Base-by-base conservation (phyloP, 2,329 filamentous ascomycete species). In the Cadophora sp. region DNA sequence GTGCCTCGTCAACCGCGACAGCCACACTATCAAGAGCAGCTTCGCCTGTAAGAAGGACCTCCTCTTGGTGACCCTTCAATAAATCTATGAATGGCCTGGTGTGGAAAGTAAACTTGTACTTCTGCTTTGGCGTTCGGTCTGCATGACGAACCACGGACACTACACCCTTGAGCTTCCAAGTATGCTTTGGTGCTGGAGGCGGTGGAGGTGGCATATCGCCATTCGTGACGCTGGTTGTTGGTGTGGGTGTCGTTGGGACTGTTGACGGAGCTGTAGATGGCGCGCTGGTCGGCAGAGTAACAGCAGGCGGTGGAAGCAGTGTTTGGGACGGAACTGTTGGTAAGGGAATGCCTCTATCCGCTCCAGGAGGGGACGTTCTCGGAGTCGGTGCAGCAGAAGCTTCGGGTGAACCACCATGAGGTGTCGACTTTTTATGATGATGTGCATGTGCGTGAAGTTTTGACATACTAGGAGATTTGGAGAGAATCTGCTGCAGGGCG, bases 61-160 rank as follows among this genome's bases (percentile, higher is more conserved):
- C 96, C 79, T 98, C 95, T 76, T 97, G 93, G 76, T 99, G 95
- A 0, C 96, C 96, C 78, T 95, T 97, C 51, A 99, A 87, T 4
- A 99, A 85, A 72, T 97, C 92, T 71, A 99, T 94, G 76, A 99
- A 99, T 0, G 96, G 96, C 71, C 94, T 93, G 0, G 94, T 97
- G 77, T 99, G 96, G 75, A 99, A 98, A 0, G 96, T 99, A 76
- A 98, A 99, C 79, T 99, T 99, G 85, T 97, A 97, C 79, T 99
- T 99, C 76, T 99, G 96, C 81, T 99, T 99, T 2, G 96, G 96
- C 1, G 96, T 99, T 66, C 96, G 91, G 81, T 99, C 96, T 2
- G 97, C 97, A 80, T 99, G 96, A 31, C 96, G 89, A 72, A 99
- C 94, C 19, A 99, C 96, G 1, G 94, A 95, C 0, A 99, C 95